phyloP scores from a whole-genome alignment of 2,329 filamentous ascomycete genomes.

The Botrytis fragariae region DNA sequence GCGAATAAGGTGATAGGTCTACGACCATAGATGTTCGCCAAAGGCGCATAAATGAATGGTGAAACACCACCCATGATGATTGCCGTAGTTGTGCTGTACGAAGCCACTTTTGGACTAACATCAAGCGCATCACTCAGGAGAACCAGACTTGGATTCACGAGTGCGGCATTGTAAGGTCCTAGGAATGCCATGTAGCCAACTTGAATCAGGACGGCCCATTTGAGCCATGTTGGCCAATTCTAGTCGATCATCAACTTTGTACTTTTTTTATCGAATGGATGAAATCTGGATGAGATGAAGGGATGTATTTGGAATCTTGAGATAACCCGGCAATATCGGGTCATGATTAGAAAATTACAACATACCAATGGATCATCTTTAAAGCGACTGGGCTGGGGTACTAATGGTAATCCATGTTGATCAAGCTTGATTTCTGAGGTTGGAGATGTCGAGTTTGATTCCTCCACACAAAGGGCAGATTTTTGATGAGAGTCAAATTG shows the following conservation, averaged over 20 bases:
- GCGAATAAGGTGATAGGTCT: constrained; percentile 35
- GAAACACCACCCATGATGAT: constrained; percentile 36
- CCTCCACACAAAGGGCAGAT: constrained; percentile 17
- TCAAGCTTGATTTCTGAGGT: constrained; percentile 26
- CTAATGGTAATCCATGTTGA: constrained; percentile 32
- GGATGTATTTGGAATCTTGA: not conserved
- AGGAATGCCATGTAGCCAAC: constrained; percentile 38
- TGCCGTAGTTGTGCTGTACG: constrained; percentile 35
- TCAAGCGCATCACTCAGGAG: constrained; percentile 31
- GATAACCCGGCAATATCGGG: constrained; percentile 3
- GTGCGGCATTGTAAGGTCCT: constrained; percentile 35
- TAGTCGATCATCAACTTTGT: constrained; percentile 19
- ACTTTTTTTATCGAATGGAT: not conserved
- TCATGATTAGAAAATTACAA: constrained; percentile 1
- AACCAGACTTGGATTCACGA: constrained; percentile 36
- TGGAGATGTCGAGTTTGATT: constrained; percentile 10
- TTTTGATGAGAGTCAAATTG: constrained; percentile 14
- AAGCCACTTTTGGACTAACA: constrained; percentile 30
- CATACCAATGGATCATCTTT: constrained; percentile 37
- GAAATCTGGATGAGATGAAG: not conserved
- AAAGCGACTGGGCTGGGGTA: constrained; percentile 36
- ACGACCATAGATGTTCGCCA: constrained; percentile 35
- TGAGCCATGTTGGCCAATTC: constrained; percentile 38
- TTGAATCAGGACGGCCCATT: constrained; percentile 37
- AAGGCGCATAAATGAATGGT: constrained; percentile 35